These are phyloP conservation scores for Xylaria sp. DNA, from an alignment of 2,329 filamentous ascomycete species.

Conservation along the genomic window DNA sequence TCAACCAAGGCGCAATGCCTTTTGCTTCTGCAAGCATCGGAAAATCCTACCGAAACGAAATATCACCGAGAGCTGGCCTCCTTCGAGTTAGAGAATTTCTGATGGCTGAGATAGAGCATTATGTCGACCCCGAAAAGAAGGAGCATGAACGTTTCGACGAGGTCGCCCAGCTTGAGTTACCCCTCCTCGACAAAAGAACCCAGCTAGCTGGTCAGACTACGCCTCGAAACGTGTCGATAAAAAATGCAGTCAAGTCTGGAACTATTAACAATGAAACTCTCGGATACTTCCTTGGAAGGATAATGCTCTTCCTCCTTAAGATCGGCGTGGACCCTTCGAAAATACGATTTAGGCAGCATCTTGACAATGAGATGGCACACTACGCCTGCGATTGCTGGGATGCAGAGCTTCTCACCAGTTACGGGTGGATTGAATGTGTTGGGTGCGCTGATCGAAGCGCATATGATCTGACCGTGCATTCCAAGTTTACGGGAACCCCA, in stretches of 20 bases:
- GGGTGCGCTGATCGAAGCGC: conserved; percentile 95
- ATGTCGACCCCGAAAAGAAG: conserved; percentile 65
- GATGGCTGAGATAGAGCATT: conserved; percentile 59
- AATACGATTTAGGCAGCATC: conserved; percentile 96
- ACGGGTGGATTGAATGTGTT: conserved; percentile 98
- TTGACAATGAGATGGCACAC: conserved; percentile 81
- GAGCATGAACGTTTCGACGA: conserved; percentile 90
- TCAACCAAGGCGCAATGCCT: conserved; percentile 73
- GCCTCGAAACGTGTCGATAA: no score
- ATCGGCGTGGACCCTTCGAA: conserved; percentile 88
- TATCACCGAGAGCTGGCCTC: conserved; percentile 72
- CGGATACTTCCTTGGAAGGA: conserved; percentile 95
- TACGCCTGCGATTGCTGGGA: conserved; percentile 99
- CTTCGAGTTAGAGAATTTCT: conserved; percentile 74
- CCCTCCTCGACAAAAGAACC: conserved; percentile 59
- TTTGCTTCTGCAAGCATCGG: conserved; percentile 77
- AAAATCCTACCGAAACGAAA: conserved; percentile 77
- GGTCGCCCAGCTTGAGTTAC: conserved; percentile 83
- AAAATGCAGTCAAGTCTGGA: no score
- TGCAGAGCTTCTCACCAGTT: conserved; percentile 87
- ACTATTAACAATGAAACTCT: conserved; percentile 58
- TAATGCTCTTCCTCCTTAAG: conserved; percentile 87
- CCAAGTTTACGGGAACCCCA: conserved; percentile 88
- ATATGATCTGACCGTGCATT: conserved; percentile 91
- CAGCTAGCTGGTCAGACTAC: no score